These are phyloP conservation scores for Cicer yamashitae DNA, from an alignment of 306 rosid species.

Conservation along the genomic window DNA sequence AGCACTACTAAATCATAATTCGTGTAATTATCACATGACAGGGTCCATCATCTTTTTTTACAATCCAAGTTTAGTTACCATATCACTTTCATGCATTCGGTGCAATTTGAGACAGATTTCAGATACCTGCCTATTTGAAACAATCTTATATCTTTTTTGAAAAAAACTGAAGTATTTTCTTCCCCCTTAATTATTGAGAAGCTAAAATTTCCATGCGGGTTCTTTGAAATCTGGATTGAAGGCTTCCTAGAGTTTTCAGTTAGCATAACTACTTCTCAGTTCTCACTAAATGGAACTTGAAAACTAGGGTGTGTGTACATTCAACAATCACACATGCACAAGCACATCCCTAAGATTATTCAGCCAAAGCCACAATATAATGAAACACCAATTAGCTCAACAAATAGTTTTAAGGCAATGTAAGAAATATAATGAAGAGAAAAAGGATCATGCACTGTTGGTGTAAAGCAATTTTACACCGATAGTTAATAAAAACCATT, in stretches of 20 bases:
- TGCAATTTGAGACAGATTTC: conserved; percentile 26
- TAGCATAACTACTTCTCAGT: conserved; percentile 15
- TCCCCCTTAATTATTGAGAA: not conserved
- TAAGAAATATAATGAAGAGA: not conserved
- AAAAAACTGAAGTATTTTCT: not conserved
- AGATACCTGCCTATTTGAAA: not conserved
- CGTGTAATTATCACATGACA: conserved; percentile 4
- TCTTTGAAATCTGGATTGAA: not conserved
- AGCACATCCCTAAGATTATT: conserved; percentile 7
- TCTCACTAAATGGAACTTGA: not conserved
- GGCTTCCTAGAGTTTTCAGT: conserved; percentile 11
- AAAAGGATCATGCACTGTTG: not conserved
- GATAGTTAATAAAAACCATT: too few relatives aligned
- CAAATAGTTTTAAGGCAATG: not conserved
- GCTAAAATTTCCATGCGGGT: conserved; percentile 5
- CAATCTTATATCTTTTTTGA: not conserved
- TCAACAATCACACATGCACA: conserved; percentile 36
- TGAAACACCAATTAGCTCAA: conserved; percentile 10
- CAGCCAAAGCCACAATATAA: conserved; percentile 1
- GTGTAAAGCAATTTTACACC: too few relatives aligned
- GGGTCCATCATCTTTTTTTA: conserved; percentile 13
- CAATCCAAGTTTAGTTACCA: not conserved
- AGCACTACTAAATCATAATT: conserved; percentile 1
- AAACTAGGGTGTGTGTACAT: not conserved
- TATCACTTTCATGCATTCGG: not conserved